These are phyloP conservation scores for Citrus maxima DNA, from an alignment of 345 rosid genomes.

Conservation along the genomic window DNA sequence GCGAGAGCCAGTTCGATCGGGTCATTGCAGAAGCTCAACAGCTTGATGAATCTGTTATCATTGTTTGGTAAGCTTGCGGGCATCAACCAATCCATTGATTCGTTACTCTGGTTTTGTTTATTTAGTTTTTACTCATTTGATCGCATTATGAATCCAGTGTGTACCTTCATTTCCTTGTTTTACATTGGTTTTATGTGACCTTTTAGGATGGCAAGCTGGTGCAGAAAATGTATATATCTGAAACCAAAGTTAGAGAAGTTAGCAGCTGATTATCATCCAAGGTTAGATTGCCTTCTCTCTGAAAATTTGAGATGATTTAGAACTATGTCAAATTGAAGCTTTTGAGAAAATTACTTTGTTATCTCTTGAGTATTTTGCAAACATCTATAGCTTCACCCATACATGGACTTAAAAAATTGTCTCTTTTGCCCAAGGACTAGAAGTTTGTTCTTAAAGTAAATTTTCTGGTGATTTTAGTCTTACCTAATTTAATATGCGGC, in stretches of 20 bases:
- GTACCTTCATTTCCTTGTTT: neutral
- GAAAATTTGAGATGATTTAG: neutral
- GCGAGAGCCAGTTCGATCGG: constrained; percentile 70
- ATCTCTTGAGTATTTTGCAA: neutral
- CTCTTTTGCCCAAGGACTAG: neutral
- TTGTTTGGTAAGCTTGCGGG: constrained; percentile 57
- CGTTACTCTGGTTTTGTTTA: constrained; percentile 1
- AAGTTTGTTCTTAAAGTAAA: neutral
- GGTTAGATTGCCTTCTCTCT: constrained; percentile 41
- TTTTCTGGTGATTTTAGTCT: neutral
- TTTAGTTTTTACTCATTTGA: neutral
- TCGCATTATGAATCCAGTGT: neutral
- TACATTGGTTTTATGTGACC: constrained; percentile 14
- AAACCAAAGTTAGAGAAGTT: constrained; percentile 86
- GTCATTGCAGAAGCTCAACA: constrained; percentile 76
- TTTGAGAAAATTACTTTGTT: neutral
- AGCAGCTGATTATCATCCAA: constrained; percentile 80
- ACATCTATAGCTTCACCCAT: neutral
- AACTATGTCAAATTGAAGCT: neutral
- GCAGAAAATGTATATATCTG: constrained; percentile 88
- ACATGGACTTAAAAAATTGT: neutral
- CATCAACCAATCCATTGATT: neutral
- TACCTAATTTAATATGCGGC: neutral
- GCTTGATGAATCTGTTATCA: constrained; percentile 50
- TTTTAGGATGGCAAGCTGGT: constrained; percentile 96